phyloP scores from a whole-genome alignment of 129 eudicot species.

The Flaveria bidentis region DNA sequence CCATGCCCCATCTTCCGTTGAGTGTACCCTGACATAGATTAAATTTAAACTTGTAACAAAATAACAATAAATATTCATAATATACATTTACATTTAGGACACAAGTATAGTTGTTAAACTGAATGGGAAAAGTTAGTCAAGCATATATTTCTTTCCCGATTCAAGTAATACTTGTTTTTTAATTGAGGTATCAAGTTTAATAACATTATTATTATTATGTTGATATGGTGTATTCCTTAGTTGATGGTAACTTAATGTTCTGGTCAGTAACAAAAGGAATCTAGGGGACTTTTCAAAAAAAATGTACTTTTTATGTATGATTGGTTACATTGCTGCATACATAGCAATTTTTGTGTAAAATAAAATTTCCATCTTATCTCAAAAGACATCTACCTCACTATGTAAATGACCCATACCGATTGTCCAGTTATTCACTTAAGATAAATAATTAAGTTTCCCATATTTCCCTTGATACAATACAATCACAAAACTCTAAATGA shows the following conservation, averaged over 20 bases:
- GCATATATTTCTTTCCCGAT: not conserved
- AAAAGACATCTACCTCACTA: not conserved
- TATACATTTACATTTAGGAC: not conserved
- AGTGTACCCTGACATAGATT: conserved; percentile 50
- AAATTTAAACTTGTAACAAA: not conserved
- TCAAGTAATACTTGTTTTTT: not conserved
- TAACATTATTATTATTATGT: not conserved
- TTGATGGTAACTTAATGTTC: conserved; percentile 9
- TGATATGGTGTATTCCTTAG: not conserved
- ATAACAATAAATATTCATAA: not conserved
- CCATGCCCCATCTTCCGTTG: conserved; percentile 71
- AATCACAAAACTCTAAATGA: not conserved
- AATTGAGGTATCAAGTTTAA: not conserved
- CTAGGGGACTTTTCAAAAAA: not conserved
- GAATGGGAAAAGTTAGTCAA: not conserved
- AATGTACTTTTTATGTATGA: conserved; percentile 2
- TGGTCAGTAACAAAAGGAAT: too few species aligned
- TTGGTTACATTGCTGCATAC: not conserved
- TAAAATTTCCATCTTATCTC: not conserved
- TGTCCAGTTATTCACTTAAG: not conserved
- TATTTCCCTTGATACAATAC: not conserved
- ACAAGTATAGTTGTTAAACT: not conserved
- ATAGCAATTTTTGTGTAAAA: not conserved
- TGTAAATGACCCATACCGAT: not conserved
- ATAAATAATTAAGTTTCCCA: not conserved